Conservation (phyloP, 2,329 filamentous ascomycete species). For the Clonostachys chloroleuca region DNA sequence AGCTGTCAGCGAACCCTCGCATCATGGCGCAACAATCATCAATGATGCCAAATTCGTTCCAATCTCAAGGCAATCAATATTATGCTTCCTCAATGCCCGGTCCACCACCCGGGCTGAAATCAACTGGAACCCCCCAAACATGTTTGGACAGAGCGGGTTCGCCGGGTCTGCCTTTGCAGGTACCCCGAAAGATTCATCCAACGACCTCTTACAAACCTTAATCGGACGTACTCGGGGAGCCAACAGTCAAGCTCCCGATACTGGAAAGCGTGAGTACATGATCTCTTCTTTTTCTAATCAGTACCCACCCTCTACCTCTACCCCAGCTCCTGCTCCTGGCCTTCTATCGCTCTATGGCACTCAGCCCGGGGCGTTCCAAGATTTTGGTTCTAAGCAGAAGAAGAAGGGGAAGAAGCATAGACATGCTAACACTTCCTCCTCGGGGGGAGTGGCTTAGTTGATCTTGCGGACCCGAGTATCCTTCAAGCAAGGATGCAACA, state of each 20-base stretch:
- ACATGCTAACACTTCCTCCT: slow-evolving; percentile 99
- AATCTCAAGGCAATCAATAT: slow-evolving; percentile 64
- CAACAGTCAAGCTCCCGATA: slow-evolving; percentile 72
- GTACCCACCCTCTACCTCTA: slow-evolving; percentile 76
- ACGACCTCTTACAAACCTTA: slow-evolving; percentile 70
- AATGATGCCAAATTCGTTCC: slow-evolving; percentile 72
- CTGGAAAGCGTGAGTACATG: slow-evolving; percentile 97
- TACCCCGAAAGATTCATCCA: slow-evolving; percentile 65
- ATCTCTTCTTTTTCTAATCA: slow-evolving; percentile 89
- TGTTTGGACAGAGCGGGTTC: slow-evolving; percentile 84
- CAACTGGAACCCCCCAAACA: slow-evolving; percentile 87
- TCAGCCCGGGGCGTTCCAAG: slow-evolving; percentile 82
- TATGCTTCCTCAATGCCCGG: slow-evolving; percentile 85
- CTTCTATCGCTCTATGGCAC: slow-evolving; percentile 89
- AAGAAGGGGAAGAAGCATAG: slow-evolving; percentile 99
- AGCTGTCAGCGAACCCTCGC: slow-evolving; percentile 73
- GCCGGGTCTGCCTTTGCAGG: slow-evolving; percentile 65
- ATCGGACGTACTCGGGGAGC: slow-evolving; percentile 66
- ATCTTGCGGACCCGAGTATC: slow-evolving; percentile 99
- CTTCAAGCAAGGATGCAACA: slow-evolving; percentile 96
- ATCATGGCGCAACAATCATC: slow-evolving; percentile 80
- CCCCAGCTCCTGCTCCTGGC: slow-evolving; percentile 83
- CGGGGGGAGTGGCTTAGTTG: slow-evolving; percentile 98
- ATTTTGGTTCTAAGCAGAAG: slow-evolving; percentile 95
- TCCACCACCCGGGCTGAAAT: slow-evolving; percentile 92